These are phyloP conservation scores for Graphilbum sp. DNA, from an alignment of 2,329 filamentous ascomycete genomes.

Conservation along the genomic window DNA sequence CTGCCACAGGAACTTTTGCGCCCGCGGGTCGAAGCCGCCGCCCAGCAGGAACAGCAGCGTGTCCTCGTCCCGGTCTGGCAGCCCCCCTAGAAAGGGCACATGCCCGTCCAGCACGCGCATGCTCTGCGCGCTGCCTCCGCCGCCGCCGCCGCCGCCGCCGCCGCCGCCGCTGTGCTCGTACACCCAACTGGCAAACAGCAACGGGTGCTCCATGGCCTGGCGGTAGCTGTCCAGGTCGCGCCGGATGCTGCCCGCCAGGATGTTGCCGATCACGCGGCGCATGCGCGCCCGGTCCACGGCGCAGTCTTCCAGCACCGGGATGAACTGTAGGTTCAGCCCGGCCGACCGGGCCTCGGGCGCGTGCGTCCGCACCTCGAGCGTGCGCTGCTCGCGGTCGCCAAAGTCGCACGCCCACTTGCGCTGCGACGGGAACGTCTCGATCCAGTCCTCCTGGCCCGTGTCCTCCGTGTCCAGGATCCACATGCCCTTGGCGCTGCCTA, in stretches of 20 bases:
- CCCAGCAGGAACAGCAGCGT: constrained; percentile 36
- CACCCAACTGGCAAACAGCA: constrained; percentile 37
- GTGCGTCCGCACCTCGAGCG: constrained; percentile 44
- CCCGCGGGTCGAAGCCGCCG: constrained; percentile 38
- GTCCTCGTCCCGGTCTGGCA: constrained; percentile 35
- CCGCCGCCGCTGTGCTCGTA: constrained; percentile 25
- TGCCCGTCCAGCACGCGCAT: constrained; percentile 23
- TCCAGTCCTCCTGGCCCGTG: constrained; percentile 36
- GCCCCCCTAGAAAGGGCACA: constrained; percentile 28
- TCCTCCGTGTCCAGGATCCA: constrained; percentile 47
- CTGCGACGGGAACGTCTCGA: constrained; percentile 50
- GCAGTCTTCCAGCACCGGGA: constrained; percentile 49
- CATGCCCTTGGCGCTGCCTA: constrained; percentile 60
- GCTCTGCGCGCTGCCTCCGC: constrained; percentile 12
- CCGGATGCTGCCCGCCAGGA: constrained; percentile 33
- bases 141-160: too few species aligned
- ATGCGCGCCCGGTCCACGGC: constrained; percentile 28
- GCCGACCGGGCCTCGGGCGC: constrained; percentile 32
- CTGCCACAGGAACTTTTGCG: constrained; percentile 30
- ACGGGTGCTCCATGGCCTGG: constrained; percentile 30
- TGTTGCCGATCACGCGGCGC: constrained; percentile 27
- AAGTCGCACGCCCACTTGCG: constrained; percentile 46
- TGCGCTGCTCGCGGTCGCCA: constrained; percentile 33
- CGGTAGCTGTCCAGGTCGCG: constrained; percentile 35
- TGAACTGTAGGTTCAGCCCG: constrained; percentile 48